These are phyloP conservation scores for Prillingera fragicola DNA, from an alignment of 1,284 basidiomycete genomes.

Conservation along the genomic window DNA sequence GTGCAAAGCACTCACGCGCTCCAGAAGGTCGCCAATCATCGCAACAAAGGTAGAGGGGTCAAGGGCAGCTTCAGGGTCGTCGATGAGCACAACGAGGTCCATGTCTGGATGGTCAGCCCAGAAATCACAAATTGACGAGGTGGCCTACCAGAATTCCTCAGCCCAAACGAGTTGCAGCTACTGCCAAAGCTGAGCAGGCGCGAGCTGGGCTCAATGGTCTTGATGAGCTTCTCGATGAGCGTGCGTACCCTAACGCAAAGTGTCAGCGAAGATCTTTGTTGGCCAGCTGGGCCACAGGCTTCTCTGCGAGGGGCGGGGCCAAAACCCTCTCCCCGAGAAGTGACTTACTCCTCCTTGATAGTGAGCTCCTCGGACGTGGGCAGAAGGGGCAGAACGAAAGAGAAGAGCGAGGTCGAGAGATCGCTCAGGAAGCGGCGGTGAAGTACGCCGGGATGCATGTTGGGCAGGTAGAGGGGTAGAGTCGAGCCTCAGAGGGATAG, in stretches of 20 bases:
- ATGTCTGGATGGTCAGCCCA: slow-evolving; percentile 61
- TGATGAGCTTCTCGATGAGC: slow-evolving; percentile 87
- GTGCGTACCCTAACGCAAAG: slow-evolving; percentile 64
- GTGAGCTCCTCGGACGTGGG: slow-evolving; percentile 83
- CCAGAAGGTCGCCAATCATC: slow-evolving; percentile 85
- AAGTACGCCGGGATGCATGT: slow-evolving; percentile 43
- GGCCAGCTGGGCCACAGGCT: too few relatives aligned
- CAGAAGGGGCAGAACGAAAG: slow-evolving; percentile 76
- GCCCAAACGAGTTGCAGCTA: slow-evolving; percentile 87
- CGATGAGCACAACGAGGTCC: slow-evolving; percentile 95
- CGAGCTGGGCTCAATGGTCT: slow-evolving; percentile 86
- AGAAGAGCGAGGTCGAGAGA: slow-evolving; percentile 48
- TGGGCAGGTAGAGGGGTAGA: slow-evolving; percentile 7
- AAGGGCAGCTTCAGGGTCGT: slow-evolving; percentile 62
- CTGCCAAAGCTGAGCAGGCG: slow-evolving; percentile 89
- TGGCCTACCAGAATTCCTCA: slow-evolving; percentile 80
- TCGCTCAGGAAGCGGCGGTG: slow-evolving; percentile 48
- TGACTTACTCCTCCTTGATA: slow-evolving; percentile 74
- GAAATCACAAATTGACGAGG: slow-evolving; percentile 1
- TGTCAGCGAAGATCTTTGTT: not conserved
- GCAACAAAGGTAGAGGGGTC: slow-evolving; percentile 85
- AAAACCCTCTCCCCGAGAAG: not conserved
- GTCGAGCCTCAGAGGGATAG: not conserved
- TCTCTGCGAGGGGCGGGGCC: too few relatives aligned
- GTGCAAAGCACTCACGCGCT: slow-evolving; percentile 64